These are phyloP conservation scores for Cutaneotrichosporon cavernicola DNA, from an alignment of 1,284 basidiomycete genomes.

Conservation along the genomic window DNA sequence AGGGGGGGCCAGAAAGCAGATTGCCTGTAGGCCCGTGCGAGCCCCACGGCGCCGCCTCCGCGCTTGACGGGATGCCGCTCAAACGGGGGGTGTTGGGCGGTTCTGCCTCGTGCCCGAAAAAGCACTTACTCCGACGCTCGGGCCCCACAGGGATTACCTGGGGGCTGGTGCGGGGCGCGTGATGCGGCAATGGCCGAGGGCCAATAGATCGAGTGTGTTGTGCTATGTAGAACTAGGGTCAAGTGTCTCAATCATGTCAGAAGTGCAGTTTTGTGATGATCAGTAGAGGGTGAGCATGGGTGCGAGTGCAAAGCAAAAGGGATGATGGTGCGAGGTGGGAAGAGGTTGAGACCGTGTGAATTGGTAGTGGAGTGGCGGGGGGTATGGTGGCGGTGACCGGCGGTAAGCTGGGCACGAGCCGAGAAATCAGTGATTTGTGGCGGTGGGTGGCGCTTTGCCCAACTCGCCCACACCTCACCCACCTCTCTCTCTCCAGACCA, in stretches of 20 bases:
- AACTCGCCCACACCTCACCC: background rate
- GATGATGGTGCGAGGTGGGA: background rate
- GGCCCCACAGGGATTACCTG: background rate
- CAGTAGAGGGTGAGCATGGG: background rate
- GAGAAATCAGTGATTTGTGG: background rate
- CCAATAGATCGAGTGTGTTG: background rate
- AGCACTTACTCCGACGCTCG: background rate
- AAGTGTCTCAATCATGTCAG: background rate
- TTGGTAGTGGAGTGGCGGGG: background rate
- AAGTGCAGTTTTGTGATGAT: background rate
- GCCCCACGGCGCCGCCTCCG: background rate
- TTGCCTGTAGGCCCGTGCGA: background rate
- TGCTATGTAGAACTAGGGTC: background rate
- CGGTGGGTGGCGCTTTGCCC: background rate
- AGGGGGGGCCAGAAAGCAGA: background rate
- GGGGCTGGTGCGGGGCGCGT: background rate
- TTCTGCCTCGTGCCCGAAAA: background rate
- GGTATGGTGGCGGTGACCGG: background rate
- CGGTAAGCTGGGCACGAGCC: background rate
- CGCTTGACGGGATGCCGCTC: background rate
- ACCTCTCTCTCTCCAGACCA: too few species aligned
- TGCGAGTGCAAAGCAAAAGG: background rate
- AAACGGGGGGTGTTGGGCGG: background rate
- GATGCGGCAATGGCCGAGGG: constrained; percentile 1
- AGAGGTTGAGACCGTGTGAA: background rate